A percentile compares a stretch with the other conserved stretches of the same genome.
Conservation (phyloP, 257 asterid species). For the Nicotiana undulata region DNA sequence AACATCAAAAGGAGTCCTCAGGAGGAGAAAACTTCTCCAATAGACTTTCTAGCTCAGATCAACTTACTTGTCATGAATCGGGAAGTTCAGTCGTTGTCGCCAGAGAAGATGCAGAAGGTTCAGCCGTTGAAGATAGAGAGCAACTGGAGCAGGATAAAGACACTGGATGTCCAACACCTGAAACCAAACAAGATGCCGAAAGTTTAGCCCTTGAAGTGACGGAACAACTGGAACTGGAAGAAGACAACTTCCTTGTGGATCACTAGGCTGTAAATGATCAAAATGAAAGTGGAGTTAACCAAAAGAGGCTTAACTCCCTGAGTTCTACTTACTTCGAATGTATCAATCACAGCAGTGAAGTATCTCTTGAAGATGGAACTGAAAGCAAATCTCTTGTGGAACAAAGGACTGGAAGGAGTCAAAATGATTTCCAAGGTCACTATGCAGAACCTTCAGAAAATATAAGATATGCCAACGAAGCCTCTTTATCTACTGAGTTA, state of each 20-base stretch:
- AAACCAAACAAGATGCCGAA: constrained; percentile 5
- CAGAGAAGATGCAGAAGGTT: constrained; percentile 11
- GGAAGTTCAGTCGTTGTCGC: constrained; percentile 13
- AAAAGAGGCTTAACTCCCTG: constrained; percentile 4
- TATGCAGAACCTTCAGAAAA: constrained; percentile 16
- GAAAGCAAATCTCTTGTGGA: constrained; percentile 2
- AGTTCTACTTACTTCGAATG: constrained; percentile 14
- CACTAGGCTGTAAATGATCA: constrained; percentile 5
- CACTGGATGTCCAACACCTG: not conserved
- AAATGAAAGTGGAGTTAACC: constrained; percentile 14
- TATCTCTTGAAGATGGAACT: constrained; percentile 12
- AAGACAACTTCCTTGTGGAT: constrained; percentile 11
- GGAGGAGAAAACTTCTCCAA: constrained; percentile 28
- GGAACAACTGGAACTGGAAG: not conserved
- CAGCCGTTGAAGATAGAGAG: not conserved
- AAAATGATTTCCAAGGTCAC: constrained; percentile 15
- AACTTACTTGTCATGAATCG: constrained; percentile 17
- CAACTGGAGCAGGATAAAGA: constrained; percentile 5
- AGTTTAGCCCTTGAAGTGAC: constrained; percentile 17
- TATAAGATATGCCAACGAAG: constrained; percentile 6
- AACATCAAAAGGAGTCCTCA: constrained; percentile 6
- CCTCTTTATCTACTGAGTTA: constrained; percentile 12
- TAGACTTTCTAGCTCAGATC: constrained; percentile 36
- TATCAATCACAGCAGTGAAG: constrained; percentile 12
- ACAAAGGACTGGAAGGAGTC: constrained; percentile 18